phyloP scores from a whole-genome alignment of 164 flowering plant genomes.

The Piper longum region DNA sequence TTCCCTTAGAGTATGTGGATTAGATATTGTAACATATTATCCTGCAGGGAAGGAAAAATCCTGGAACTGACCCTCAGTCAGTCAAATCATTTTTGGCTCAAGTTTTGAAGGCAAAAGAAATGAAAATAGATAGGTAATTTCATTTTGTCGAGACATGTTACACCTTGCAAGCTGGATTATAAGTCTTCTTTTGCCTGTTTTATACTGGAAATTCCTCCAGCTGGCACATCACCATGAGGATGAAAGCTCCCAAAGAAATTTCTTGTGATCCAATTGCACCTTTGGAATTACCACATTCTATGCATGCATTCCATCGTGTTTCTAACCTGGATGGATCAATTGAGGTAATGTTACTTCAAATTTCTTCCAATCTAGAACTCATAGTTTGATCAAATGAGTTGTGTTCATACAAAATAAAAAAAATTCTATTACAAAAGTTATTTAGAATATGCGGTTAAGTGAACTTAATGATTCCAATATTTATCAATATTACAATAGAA shows the following conservation, averaged over 20 bases:
- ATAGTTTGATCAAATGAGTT: background rate
- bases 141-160: background rate
- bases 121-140: conserved; percentile 74
- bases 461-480: no score
- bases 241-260: conserved; percentile 61
- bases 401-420: background rate
- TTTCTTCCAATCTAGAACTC: background rate
- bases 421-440: no score
- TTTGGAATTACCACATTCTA: conserved; percentile 75
- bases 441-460: no score
- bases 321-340: conserved; percentile 42
- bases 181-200: background rate
- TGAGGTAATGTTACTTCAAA: conserved; percentile 21
- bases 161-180: background rate
- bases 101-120: conserved; percentile 69
- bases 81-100: conserved; percentile 52
- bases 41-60: conserved; percentile 85
- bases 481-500: no score
- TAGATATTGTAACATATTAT: no score
- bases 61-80: conserved; percentile 58
- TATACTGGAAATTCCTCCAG: conserved; percentile 13
- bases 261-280: conserved; percentile 77
- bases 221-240: conserved; percentile 85
- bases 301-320: conserved; percentile 82
- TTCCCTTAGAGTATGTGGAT: no score